These are phyloP conservation scores for Fraxinus pennsylvanica DNA, from an alignment of 257 asterid genomes.

Conservation along the genomic window DNA sequence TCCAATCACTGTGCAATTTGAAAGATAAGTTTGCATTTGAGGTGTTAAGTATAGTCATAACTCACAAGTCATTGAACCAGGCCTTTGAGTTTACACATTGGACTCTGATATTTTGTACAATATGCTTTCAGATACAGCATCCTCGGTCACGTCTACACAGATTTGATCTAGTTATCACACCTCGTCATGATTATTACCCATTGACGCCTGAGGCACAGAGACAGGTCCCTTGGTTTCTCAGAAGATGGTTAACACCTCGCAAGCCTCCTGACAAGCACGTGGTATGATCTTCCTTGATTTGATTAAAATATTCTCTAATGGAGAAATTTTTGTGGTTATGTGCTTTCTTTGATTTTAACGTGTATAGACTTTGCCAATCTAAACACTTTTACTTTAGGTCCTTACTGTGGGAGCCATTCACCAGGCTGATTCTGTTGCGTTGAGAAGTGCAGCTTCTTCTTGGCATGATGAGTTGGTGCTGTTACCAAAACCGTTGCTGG, in stretches of 20 bases:
- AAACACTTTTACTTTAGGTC: constrained; percentile 50
- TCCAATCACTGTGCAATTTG: constrained; percentile 17
- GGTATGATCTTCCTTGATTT: constrained; percentile 49
- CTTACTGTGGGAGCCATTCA: constrained; percentile 89
- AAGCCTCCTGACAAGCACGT: constrained; percentile 67
- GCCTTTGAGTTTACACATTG: constrained; percentile 5
- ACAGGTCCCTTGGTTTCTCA: constrained; percentile 66
- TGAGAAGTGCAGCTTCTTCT: constrained; percentile 63
- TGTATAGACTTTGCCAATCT: constrained; percentile 19
- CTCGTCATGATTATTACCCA: constrained; percentile 84
- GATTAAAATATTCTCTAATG: constrained; percentile 19
- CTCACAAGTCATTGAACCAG: constrained; percentile 1
- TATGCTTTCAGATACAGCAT: constrained; percentile 75
- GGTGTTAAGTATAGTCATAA: not conserved
- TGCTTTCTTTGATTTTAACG: constrained; percentile 14
- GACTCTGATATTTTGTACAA: constrained; percentile 18
- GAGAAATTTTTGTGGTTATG: constrained; percentile 16
- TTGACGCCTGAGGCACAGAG: constrained; percentile 66
- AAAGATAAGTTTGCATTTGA: constrained; percentile 11
- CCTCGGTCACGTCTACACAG: constrained; percentile 76
- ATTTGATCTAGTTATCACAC: constrained; percentile 83
- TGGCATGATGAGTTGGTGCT: constrained; percentile 70
- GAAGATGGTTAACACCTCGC: constrained; percentile 75
- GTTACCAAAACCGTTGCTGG: constrained; percentile 72
- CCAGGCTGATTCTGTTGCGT: constrained; percentile 65